Conservation (phyloP, 2,329 filamentous ascomycete genomes). For the Thielaviopsis euricoi region DNA sequence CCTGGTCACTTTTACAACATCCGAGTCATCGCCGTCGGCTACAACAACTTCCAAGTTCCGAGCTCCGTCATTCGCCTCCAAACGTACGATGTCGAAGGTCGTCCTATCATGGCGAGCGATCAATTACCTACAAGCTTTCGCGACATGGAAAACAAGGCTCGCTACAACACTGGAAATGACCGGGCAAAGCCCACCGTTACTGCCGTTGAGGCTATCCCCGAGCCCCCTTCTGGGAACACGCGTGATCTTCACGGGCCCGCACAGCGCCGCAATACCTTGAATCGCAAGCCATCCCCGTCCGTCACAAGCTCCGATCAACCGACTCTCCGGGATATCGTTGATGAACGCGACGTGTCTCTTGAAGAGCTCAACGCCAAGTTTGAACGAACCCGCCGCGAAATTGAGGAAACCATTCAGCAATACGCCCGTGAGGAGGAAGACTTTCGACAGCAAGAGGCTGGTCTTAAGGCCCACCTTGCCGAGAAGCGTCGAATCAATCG, state of each 20-base stretch:
- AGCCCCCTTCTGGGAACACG: background rate
- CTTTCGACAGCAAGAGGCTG: slow-evolving; percentile 44
- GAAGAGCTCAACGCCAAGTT: slow-evolving; percentile 69
- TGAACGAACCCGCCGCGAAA: slow-evolving; percentile 65
- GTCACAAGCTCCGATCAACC: slow-evolving; percentile 38
- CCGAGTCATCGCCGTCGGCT: slow-evolving; percentile 77
- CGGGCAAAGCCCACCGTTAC: slow-evolving; percentile 34
- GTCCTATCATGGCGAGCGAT: slow-evolving; percentile 40
- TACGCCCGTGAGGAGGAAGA: slow-evolving; percentile 59
- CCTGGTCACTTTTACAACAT: slow-evolving; percentile 87
- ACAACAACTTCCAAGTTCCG: slow-evolving; percentile 81
- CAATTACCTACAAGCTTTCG: slow-evolving; percentile 40
- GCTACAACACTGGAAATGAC: slow-evolving; percentile 23
- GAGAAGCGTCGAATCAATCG: slow-evolving; percentile 61
- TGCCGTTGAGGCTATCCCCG: slow-evolving; percentile 38
- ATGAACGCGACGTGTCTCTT: slow-evolving; percentile 48
- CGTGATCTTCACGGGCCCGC: slow-evolving; percentile 14
- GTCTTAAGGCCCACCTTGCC: slow-evolving; percentile 63
- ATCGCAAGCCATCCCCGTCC: slow-evolving; percentile 60
- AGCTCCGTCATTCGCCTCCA: slow-evolving; percentile 72
- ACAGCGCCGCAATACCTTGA: slow-evolving; percentile 39
- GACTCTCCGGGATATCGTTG: slow-evolving; percentile 22
- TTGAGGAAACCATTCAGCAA: slow-evolving; percentile 58
- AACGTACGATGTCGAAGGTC: slow-evolving; percentile 52
- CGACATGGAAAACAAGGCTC: slow-evolving; percentile 31